These are phyloP conservation scores for Cicer yamashitae DNA, from an alignment of 306 rosid genomes.

Conservation along the genomic window DNA sequence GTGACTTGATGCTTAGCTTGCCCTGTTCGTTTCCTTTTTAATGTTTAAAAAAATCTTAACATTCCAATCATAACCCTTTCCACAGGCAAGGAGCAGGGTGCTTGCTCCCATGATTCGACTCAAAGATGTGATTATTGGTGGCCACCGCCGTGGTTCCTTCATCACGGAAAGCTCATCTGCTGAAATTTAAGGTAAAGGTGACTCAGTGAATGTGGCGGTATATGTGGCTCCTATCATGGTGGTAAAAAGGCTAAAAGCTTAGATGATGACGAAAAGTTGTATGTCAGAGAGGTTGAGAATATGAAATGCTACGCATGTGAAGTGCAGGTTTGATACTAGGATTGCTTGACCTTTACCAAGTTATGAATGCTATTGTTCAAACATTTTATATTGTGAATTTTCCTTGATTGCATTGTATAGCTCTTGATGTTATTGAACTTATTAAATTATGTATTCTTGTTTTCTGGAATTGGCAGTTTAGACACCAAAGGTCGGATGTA, in stretches of 20 bases:
- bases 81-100: conserved; percentile 68
- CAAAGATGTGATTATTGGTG: conserved; percentile 81
- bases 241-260: conserved; percentile 44
- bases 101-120: conserved; percentile 78
- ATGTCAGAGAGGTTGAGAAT: conserved; percentile 38
- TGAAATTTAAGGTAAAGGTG: conserved; percentile 40
- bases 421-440: conserved; percentile 39
- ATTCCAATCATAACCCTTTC: background rate
- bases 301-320: conserved; percentile 32
- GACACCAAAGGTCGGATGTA: conserved; percentile 43
- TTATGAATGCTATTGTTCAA: conserved; percentile 42
- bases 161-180: conserved; percentile 63
- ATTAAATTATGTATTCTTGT: conserved; percentile 43
- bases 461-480: conserved; percentile 48
- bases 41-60: conserved; percentile 31
- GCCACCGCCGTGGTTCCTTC: conserved; percentile 73
- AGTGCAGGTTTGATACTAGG: conserved; percentile 42
- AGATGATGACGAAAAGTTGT: conserved; percentile 73
- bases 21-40: background rate
- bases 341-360: conserved; percentile 47
- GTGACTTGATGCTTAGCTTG: conserved; percentile 11
- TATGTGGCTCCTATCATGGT: conserved; percentile 15
- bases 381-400: conserved; percentile 49
- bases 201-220: conserved; percentile 13
- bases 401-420: conserved; percentile 52